Conservation (phyloP, 2,329 filamentous ascomycete species). For the Trematosphaeria pertusa region DNA sequence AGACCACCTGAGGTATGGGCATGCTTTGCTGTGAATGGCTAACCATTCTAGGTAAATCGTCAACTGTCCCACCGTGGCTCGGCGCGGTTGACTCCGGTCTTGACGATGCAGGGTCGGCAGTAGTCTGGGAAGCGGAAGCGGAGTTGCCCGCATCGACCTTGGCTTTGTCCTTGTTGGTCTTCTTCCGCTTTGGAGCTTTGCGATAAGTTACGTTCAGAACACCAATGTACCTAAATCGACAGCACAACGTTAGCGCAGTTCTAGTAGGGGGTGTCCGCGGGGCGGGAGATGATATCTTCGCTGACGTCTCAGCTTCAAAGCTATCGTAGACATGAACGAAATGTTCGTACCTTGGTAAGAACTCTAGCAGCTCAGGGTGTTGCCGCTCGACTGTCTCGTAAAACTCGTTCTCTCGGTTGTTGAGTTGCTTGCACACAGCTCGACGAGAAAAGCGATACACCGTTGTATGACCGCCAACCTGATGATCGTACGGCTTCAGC, state of each 20-base stretch:
- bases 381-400: conserved; percentile 94
- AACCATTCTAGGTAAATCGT: conserved; percentile 56
- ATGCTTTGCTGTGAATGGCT: conserved; percentile 79
- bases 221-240: conserved; percentile 79
- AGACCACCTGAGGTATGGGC: conserved; percentile 85
- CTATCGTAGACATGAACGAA: conserved; percentile 24
- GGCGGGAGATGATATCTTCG: conserved; percentile 35
- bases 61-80: conserved; percentile 14
- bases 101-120: conserved; percentile 12
- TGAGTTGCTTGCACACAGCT: conserved; percentile 97
- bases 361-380: conserved; percentile 87
- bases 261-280: conserved; percentile 3
- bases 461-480: conserved; percentile 95
- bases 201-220: conserved; percentile 96
- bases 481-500: conserved; percentile 94
- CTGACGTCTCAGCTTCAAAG: conserved; percentile 50
- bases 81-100: conserved; percentile 24
- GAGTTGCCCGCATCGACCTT: conserved; percentile 27
- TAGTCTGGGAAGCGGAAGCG: conserved; percentile 25
- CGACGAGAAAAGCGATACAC: conserved; percentile 94
- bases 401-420: conserved; percentile 97
- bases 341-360: conserved; percentile 73
- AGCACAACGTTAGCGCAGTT: conserved; percentile 42
- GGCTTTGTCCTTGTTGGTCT: conserved; percentile 44
- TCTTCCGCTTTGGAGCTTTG: conserved; percentile 73